phyloP scores from a whole-genome alignment of 345 rosid genomes.

The Melaleuca quinquenervia region DNA sequence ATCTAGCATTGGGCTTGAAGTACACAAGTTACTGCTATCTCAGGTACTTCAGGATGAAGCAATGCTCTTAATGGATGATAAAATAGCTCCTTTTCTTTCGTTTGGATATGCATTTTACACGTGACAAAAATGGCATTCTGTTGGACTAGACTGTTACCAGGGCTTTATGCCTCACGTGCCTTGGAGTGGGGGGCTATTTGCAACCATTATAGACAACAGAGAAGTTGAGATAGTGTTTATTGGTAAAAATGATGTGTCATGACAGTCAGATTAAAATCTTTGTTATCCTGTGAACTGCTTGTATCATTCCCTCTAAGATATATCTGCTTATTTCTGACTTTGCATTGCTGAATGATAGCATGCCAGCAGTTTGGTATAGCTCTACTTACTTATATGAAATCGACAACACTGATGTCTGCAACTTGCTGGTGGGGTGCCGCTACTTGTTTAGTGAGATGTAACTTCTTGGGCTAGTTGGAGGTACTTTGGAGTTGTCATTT shows the following conservation, averaged over 20 bases:
- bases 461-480: neutral
- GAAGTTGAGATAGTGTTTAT: neutral
- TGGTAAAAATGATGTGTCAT: neutral
- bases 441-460: neutral
- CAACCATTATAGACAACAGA: neutral
- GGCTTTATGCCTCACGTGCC: neutral
- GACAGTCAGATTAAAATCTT: neutral
- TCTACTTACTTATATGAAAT: neutral
- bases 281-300: neutral
- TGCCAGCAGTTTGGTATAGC: neutral
- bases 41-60: conserved; percentile 8
- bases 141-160: neutral
- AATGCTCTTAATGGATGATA: neutral
- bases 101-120: neutral
- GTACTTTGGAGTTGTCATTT: neutral
- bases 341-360: neutral
- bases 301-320: neutral
- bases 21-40: conserved; percentile 14
- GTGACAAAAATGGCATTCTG: neutral
- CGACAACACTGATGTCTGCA: neutral
- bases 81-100: neutral
- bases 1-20: conserved; percentile 47
- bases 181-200: neutral
- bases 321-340: neutral
- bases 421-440: neutral